Conservation (phyloP, 305 asterid species). For the Salvia sclarea region DNA sequence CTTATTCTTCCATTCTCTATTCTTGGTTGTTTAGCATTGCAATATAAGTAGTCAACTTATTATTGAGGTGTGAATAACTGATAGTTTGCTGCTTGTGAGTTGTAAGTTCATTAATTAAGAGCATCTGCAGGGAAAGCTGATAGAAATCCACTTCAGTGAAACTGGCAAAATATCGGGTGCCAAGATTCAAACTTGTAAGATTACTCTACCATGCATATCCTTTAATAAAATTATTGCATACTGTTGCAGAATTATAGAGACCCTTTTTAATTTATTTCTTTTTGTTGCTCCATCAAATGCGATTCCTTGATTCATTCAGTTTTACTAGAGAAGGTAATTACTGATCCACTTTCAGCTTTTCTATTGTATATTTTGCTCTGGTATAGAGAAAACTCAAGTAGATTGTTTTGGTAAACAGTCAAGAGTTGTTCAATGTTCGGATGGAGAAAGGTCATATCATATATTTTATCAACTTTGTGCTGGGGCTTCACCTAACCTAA, state of each 20-base stretch:
- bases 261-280: constrained; percentile 30
- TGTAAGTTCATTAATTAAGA: constrained; percentile 24
- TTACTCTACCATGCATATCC: constrained; percentile 29
- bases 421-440: constrained; percentile 90
- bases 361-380: constrained; percentile 28
- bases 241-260: constrained; percentile 18
- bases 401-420: constrained; percentile 63
- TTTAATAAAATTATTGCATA: constrained; percentile 12
- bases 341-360: constrained; percentile 24
- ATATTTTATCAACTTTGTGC: constrained; percentile 95
- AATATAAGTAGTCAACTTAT: constrained; percentile 18
- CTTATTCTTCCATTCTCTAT: constrained; percentile 28
- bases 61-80: constrained; percentile 22
- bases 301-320: constrained; percentile 47
- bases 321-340: constrained; percentile 90
- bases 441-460: constrained; percentile 96
- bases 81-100: constrained; percentile 29
- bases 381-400: constrained; percentile 29
- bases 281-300: constrained; percentile 35
- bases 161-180: constrained; percentile 98
- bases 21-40: constrained; percentile 27
- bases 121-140: constrained; percentile 83
- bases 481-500: constrained; percentile 86
- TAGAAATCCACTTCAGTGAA: constrained; percentile 96
- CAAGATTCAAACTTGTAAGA: constrained; percentile 90